These are phyloP conservation scores for Fusarium tuaranense DNA, from an alignment of 2,329 filamentous ascomycete species.

Conservation along the genomic window DNA sequence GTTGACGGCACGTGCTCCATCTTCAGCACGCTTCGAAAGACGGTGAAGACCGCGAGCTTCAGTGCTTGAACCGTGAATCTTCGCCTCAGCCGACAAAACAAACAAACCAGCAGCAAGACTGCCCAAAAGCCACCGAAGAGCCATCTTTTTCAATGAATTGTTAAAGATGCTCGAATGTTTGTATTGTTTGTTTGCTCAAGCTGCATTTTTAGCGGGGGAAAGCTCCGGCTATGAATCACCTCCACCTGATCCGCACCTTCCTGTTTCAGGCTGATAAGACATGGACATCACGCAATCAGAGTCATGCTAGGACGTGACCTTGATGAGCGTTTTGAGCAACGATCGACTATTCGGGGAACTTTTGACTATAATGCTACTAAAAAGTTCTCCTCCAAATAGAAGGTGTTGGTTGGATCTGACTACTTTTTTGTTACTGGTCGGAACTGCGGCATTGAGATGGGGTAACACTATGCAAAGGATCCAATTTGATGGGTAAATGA, in stretches of 20 bases:
- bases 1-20: slow-evolving; percentile 37
- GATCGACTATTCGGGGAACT: not conserved
- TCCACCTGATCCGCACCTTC: not conserved
- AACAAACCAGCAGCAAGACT: slow-evolving; percentile 14
- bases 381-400: not conserved
- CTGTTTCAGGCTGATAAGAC: slow-evolving; percentile 1
- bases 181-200: not conserved
- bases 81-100: slow-evolving; percentile 3
- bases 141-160: slow-evolving; percentile 7
- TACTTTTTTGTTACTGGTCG: not conserved
- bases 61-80: not conserved
- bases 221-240: not conserved
- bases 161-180: slow-evolving; percentile 2
- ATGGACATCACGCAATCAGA: not conserved
- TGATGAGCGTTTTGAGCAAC: not conserved
- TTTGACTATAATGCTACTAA: not conserved
- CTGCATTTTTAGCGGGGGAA: slow-evolving; percentile 3
- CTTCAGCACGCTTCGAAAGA: slow-evolving; percentile 6
- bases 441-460: not conserved
- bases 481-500: not conserved
- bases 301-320: not conserved
- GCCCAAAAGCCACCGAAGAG: slow-evolving; percentile 24
- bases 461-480: not conserved
- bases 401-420: not conserved
- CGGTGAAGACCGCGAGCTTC: not conserved